Evolutionary conservation across 768 basidiomycete species (phyloP).

Genomic region (Cyclocybe cylindracea): DNA sequence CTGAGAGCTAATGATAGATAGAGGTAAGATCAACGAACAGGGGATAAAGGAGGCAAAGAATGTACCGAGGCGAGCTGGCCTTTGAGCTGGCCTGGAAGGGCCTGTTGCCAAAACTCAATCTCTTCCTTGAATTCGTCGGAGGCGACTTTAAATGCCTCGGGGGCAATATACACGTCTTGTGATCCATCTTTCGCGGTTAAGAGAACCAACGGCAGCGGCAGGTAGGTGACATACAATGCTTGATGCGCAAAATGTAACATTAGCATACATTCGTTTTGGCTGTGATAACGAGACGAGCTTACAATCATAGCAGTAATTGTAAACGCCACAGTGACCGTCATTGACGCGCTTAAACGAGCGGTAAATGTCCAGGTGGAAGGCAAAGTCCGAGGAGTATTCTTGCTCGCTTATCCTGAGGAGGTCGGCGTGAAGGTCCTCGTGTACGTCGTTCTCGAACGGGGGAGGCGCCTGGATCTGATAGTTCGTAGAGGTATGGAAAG

Average conservation of each 20-base stretch:
- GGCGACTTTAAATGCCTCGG: slow-evolving; percentile 52
- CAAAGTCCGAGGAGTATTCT: slow-evolving; percentile 50
- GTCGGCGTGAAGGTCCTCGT: slow-evolving; percentile 54
- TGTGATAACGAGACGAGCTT: neutral
- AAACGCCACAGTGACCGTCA: slow-evolving; percentile 54
- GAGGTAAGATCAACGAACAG: neutral
- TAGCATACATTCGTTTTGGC: neutral
- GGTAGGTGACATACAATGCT: slow-evolving; percentile 48
- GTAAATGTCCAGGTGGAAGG: slow-evolving; percentile 56
- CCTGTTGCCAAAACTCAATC: slow-evolving; percentile 55
- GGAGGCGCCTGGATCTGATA: slow-evolving; percentile 56
- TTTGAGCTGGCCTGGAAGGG: slow-evolving; percentile 45
- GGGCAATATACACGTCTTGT: slow-evolving; percentile 53
- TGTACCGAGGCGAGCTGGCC: slow-evolving; percentile 47
- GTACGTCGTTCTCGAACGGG: slow-evolving; percentile 55
- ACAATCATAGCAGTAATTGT: slow-evolving; percentile 24
- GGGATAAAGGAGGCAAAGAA: neutral
- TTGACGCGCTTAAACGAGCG: slow-evolving; percentile 53
- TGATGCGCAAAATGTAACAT: slow-evolving; percentile 2
- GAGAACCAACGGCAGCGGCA: slow-evolving; percentile 50
- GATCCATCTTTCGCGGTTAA: slow-evolving; percentile 43
- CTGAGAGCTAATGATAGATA: slow-evolving; percentile 32
- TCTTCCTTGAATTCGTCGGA: slow-evolving; percentile 52
- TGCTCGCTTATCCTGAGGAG: slow-evolving; percentile 46
- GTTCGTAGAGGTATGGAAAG: slow-evolving; percentile 64